Percentiles rank a stretch among this genome's conserved stretches.
Conservation (phyloP, 352 stramenopile species). For the Globisporangium nagaii region DNA sequence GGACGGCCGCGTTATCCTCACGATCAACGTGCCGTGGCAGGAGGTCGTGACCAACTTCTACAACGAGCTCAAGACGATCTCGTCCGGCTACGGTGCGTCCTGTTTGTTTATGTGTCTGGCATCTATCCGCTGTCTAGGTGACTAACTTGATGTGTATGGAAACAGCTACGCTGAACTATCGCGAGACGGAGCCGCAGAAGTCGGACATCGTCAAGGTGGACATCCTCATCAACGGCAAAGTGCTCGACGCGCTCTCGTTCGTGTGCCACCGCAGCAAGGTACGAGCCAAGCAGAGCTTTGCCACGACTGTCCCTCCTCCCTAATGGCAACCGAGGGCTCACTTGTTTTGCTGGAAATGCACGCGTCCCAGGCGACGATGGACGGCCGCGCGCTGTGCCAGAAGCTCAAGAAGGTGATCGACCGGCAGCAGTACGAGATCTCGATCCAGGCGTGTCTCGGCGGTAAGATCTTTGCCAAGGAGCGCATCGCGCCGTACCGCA, state of each 20-base stretch:
- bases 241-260: constrained; percentile 96
- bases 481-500: constrained; percentile 95
- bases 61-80: constrained; percentile 96
- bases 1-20: constrained; percentile 92
- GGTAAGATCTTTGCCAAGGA: constrained; percentile 97
- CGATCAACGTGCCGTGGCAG: constrained; percentile 95
- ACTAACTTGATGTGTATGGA: neutral
- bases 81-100: constrained; percentile 90
- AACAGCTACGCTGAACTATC: constrained; percentile 91
- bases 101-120: neutral
- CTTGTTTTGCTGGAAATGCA: too few relatives aligned
- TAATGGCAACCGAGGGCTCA: too few relatives aligned
- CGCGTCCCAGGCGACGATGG: constrained; percentile 43
- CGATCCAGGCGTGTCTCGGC: constrained; percentile 96
- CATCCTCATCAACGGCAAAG: constrained; percentile 92
- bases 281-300: neutral
- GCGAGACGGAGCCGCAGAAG: constrained; percentile 85
- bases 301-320: neutral
- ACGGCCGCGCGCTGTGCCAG: constrained; percentile 88
- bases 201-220: constrained; percentile 95
- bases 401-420: constrained; percentile 96
- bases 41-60: constrained; percentile 99
- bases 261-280: constrained; percentile 92
- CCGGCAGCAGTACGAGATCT: constrained; percentile 98
- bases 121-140: neutral